Evolutionary conservation across 2,329 filamentous ascomycete genomes (phyloP).

Genomic region (Diplodia scrobiculata): DNA sequence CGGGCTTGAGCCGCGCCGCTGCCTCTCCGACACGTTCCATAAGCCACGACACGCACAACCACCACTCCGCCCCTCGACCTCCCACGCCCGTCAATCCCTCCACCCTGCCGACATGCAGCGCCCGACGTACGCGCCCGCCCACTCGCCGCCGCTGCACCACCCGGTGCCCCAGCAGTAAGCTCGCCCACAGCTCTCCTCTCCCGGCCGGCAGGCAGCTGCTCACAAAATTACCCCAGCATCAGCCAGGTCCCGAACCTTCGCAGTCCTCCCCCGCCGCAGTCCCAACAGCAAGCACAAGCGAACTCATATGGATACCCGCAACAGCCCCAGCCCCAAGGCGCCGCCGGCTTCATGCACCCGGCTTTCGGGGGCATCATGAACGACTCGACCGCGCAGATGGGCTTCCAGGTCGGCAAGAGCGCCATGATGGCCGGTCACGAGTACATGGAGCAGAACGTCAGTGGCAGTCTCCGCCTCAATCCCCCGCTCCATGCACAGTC

Average conservation of each 20-base stretch:
- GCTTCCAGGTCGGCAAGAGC: slow-evolving; percentile 88
- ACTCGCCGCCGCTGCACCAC: slow-evolving; percentile 82
- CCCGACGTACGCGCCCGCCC: slow-evolving; percentile 71
- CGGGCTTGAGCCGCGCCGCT: slow-evolving; percentile 13
- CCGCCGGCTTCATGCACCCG: slow-evolving; percentile 48
- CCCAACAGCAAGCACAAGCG: slow-evolving; percentile 68
- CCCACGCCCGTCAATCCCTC: background rate
- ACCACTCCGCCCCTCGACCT: background rate
- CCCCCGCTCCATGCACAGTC: background rate
- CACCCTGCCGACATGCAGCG: slow-evolving; percentile 71
- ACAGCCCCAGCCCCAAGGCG: slow-evolving; percentile 53
- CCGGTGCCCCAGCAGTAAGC: slow-evolving; percentile 27
- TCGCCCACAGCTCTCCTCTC: slow-evolving; percentile 2
- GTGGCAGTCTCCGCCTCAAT: slow-evolving; percentile 37
- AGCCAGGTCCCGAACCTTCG: slow-evolving; percentile 92
- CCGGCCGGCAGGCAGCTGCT: slow-evolving; percentile 3
- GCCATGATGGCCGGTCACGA: slow-evolving; percentile 90
- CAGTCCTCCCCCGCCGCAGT: slow-evolving; percentile 86
- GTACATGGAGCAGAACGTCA: slow-evolving; percentile 91
- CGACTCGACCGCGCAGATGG: slow-evolving; percentile 92
- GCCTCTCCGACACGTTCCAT: background rate
- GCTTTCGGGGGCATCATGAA: slow-evolving; percentile 92
- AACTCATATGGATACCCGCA: slow-evolving; percentile 74
- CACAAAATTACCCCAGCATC: slow-evolving; percentile 56
- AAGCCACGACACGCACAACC: slow-evolving; percentile 21